Percentiles rank a stretch among this genome's conserved stretches.
These are phyloP conservation scores for Anthoceros angustus DNA, from an alignment of 225 moss, liverwort and hornwort genomes.

Conservation along the genomic window DNA sequence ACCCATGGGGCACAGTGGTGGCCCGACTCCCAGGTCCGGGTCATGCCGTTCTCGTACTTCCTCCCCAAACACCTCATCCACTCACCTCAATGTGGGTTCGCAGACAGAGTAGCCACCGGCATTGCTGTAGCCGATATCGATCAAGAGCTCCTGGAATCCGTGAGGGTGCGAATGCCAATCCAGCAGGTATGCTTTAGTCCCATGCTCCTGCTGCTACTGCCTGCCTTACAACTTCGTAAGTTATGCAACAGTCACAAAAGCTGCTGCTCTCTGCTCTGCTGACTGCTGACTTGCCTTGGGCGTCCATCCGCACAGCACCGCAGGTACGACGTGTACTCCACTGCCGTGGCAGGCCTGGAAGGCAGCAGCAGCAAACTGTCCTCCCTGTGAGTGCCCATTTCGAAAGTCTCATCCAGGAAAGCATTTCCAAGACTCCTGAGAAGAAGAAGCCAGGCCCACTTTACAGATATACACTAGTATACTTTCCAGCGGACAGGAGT, in stretches of 20 bases:
- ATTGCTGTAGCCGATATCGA: constrained; percentile 83
- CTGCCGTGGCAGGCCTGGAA: not conserved
- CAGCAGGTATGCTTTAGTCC: constrained; percentile 25
- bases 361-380: not conserved
- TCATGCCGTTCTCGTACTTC: not conserved
- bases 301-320: constrained; percentile 37
- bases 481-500: no score
- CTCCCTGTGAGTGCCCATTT: no score
- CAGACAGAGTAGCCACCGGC: constrained; percentile 69
- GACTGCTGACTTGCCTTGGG: not conserved
- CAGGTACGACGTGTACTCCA: constrained; percentile 56
- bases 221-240: not conserved
- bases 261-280: no score
- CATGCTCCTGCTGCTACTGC: not conserved
- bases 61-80: not conserved
- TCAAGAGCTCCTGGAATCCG: constrained; percentile 29
- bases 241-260: not conserved
- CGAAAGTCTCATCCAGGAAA: no score
- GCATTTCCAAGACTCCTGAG: no score
- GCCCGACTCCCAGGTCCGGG: constrained; percentile 58
- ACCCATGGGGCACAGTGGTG: constrained; percentile 88
- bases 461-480: no score
- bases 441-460: no score
- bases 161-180: constrained; percentile 70
- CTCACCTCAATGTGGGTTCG: constrained; percentile 8